Percentiles rank a stretch among this genome's conserved stretches.
phyloP scores from a whole-genome alignment of 2,329 filamentous ascomycete genomes.

The Venturia pyrina region DNA sequence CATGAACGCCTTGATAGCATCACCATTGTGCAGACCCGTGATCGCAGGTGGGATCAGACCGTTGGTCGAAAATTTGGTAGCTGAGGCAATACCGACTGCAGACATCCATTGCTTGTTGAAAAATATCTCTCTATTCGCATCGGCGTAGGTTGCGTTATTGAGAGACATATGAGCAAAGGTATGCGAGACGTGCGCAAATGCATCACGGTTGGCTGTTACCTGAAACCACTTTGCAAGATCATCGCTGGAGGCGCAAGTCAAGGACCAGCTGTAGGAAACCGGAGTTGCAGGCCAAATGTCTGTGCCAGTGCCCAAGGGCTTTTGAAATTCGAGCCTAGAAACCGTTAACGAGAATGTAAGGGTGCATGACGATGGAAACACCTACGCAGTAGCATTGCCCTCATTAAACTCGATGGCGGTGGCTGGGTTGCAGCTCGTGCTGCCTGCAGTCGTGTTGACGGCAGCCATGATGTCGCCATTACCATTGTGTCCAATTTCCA shows the following conservation, averaged over 20 bases:
- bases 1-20: slow-evolving; percentile 10
- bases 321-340: slow-evolving; percentile 28
- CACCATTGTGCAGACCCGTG: slow-evolving; percentile 8
- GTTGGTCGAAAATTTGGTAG: not conserved
- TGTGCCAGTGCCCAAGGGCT: slow-evolving; percentile 41
- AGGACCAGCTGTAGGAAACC: not conserved
- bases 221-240: not conserved
- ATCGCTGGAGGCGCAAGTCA: slow-evolving; percentile 3
- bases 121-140: slow-evolving; percentile 4
- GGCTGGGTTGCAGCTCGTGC: not conserved
- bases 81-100: slow-evolving; percentile 2
- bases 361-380: not conserved
- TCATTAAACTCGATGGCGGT: slow-evolving; percentile 27
- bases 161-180: not conserved
- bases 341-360: too few relatives aligned
- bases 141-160: slow-evolving; percentile 10
- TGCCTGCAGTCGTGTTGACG: slow-evolving; percentile 10
- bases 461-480: slow-evolving; percentile 40
- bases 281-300: slow-evolving; percentile 36
- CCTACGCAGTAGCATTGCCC: slow-evolving; percentile 14
- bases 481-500: slow-evolving; percentile 48
- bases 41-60: slow-evolving; percentile 9
- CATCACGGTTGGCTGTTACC: slow-evolving; percentile 10
- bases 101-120: slow-evolving; percentile 6
- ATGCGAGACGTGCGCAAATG: slow-evolving; percentile 6